Percentiles rank a stretch among this genome's conserved stretches.
These are phyloP conservation scores for Rhodotorula sp. DNA, from an alignment of 1,284 basidiomycete species.

Conservation along the genomic window DNA sequence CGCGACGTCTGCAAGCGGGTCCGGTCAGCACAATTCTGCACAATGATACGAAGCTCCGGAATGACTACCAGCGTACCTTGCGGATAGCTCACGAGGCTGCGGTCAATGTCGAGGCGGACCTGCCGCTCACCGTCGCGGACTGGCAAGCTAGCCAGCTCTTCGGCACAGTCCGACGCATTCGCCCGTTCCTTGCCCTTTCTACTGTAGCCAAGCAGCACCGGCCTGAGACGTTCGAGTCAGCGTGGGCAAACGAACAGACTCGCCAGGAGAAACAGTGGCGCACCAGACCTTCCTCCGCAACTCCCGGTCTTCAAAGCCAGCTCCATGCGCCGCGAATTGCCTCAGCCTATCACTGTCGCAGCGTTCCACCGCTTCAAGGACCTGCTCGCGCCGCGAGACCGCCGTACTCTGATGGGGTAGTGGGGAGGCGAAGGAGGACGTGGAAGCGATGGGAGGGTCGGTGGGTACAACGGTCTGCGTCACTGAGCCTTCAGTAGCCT, in stretches of 20 bases:
- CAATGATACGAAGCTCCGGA: too few relatives aligned
- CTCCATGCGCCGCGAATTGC: slow-evolving; percentile 4
- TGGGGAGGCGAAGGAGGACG: not conserved
- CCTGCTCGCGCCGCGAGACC: not conserved
- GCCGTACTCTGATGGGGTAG: not conserved
- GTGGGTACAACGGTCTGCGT: rapidly evolving
- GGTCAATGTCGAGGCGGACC: slow-evolving; percentile 44
- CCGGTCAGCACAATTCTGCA: rapidly evolving
- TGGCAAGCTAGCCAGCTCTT: not conserved
- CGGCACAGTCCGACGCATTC: not conserved
- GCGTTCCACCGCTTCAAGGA: not conserved
- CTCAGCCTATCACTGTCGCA: not conserved
- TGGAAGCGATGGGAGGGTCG: not conserved
- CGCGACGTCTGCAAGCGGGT: slow-evolving; percentile 15
- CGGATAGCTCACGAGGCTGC: slow-evolving; percentile 44
- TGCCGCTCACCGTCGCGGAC: slow-evolving; percentile 35
- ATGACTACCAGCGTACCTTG: slow-evolving; percentile 20
- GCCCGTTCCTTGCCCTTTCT: slow-evolving; percentile 1
- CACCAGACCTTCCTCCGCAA: slow-evolving; percentile 25
- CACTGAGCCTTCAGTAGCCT: too few relatives aligned
- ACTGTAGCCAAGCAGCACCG: slow-evolving; percentile 17
- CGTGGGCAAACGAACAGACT: too few relatives aligned
- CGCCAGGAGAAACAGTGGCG: not conserved
- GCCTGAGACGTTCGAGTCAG: slow-evolving; percentile 15
- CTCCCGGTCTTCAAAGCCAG: slow-evolving; percentile 28